These are phyloP conservation scores for Coccinonectria pachysandricola DNA, from an alignment of 2,329 filamentous ascomycete genomes.

Conservation along the genomic window DNA sequence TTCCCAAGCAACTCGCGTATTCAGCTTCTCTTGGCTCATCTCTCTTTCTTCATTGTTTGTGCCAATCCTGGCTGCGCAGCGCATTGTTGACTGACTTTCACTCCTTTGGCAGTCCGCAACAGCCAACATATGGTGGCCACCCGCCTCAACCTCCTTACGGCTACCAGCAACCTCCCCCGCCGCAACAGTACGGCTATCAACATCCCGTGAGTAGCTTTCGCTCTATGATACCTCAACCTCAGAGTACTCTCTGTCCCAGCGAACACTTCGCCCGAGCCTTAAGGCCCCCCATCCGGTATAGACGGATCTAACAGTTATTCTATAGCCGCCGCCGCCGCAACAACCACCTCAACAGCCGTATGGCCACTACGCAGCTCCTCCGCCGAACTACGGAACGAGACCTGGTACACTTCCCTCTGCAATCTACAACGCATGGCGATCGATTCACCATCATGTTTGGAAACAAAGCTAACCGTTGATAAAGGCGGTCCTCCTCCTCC, in stretches of 20 bases:
- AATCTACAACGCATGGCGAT: background rate
- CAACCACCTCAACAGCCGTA: conserved; percentile 26
- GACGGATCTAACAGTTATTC: too few relatives aligned
- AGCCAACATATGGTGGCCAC: conserved; percentile 34
- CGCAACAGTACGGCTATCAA: conserved; percentile 33
- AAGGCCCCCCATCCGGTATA: too few relatives aligned
- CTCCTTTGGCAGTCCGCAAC: conserved; percentile 24
- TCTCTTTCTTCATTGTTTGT: too few relatives aligned
- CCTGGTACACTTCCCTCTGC: conserved; percentile 30
- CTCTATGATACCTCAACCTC: too few relatives aligned
- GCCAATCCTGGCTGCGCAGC: too few relatives aligned
- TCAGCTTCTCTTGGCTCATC: too few relatives aligned
- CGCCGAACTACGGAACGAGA: conserved; percentile 37
- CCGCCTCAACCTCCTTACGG: conserved; percentile 39
- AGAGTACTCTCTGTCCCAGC: too few relatives aligned
- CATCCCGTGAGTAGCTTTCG: conserved; percentile 22
- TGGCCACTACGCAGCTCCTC: conserved; percentile 24
- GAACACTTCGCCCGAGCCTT: too few relatives aligned
- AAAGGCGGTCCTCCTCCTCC: conserved; percentile 51
- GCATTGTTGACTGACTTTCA: conserved; percentile 14
- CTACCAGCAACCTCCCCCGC: conserved; percentile 30
- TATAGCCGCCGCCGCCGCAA: conserved; percentile 12
- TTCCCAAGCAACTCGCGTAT: too few relatives aligned
- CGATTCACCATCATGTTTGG: background rate
- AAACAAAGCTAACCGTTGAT: conserved; percentile 9